Base-by-base conservation (phyloP, 148 eudicot species). In the Rhododendron griersonianum region DNA sequence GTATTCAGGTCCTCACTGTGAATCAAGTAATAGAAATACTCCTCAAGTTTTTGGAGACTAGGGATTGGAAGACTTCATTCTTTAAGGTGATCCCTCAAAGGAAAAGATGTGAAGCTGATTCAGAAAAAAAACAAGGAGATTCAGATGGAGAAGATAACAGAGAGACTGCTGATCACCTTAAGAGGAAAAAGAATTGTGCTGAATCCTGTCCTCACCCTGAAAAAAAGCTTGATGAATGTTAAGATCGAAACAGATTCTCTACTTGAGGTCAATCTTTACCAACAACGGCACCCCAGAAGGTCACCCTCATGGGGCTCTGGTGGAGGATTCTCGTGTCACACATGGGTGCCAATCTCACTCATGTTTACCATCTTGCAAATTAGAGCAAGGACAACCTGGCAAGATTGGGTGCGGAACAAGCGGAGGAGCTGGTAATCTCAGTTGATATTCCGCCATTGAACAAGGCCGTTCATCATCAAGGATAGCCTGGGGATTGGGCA, bases 11-110 rank as follows among this genome's bases (percentile, higher is more conserved):
- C 79, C 96, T 97, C 30, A 97, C 99, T 1, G 99, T 97, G 81
- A 97, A 97, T 88, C 98, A 97, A 92, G 99, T 97, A 83, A 84
- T 94, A 85, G 99, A 97, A 92, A 97, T 97, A 88, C 88, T 97
- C 81, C 95, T 97, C 81, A 93, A 93, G 92, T 97, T 89, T 91
- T 84, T 95, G 91, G 99, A 95, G 87, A 91, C 96, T 19, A 93
- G 87, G 90, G 99, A 97, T 86, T 97, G 99, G 99, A 97, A 92
- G 90, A 77, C 89, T 75, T 89, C 99, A 82, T 97, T 95, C 89
- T 97, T 95, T 89, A 84, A 92, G 69, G 98, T 95, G 71, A 92
- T 97, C 81, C 99, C 99, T 87, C 98, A 88, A 61, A 92, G 98
- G 88, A 97, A 97, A 93, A 91, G 94, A 87, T 82, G 89, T 81